phyloP scores from a whole-genome alignment of 1,139 yeast genomes.

The Geotrichum siamense region DNA sequence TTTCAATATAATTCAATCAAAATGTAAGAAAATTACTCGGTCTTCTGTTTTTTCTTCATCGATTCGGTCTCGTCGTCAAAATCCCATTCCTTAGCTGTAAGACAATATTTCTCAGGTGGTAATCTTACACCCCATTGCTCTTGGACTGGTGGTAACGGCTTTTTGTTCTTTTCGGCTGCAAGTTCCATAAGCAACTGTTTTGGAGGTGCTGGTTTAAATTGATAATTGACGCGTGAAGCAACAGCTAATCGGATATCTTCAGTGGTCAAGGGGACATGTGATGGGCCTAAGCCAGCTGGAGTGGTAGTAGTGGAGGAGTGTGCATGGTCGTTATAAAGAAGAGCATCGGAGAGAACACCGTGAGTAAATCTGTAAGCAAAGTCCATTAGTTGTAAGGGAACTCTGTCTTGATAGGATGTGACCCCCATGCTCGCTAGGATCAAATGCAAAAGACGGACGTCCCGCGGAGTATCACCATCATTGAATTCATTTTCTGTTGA shows the following conservation, averaged over 20 bases:
- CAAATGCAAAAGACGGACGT: constrained; percentile 81
- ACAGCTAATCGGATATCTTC: constrained; percentile 91
- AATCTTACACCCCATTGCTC: constrained; percentile 88
- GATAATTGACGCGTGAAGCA: constrained; percentile 87
- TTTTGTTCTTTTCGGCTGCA: constrained; percentile 86
- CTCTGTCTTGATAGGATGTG: constrained; percentile 88
- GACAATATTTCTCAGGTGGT: constrained; percentile 96
- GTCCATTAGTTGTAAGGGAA: constrained; percentile 91
- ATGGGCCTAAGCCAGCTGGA: constrained; percentile 38
- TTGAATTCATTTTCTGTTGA: constrained; percentile 12
- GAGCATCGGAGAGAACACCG: constrained; percentile 81
- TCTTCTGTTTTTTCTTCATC: constrained; percentile 20
- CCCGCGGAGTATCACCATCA: constrained; percentile 54
- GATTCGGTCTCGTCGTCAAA: constrained; percentile 43
- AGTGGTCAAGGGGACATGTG: constrained; percentile 54
- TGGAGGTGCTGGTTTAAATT: constrained; percentile 93
- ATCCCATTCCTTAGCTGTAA: constrained; percentile 76
- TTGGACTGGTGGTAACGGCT: constrained; percentile 84
- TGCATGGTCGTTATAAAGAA: constrained; percentile 75
- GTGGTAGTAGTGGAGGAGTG: constrained; percentile 30
- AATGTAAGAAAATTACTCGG: too few species aligned
- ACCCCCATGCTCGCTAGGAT: constrained; percentile 92
- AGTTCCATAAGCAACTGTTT: constrained; percentile 83
- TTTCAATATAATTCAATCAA: too few species aligned
- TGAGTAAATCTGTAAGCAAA: constrained; percentile 89